Base-by-base conservation (phyloP, 768 basidiomycete species). In the Psilocybe cyanescens region DNA sequence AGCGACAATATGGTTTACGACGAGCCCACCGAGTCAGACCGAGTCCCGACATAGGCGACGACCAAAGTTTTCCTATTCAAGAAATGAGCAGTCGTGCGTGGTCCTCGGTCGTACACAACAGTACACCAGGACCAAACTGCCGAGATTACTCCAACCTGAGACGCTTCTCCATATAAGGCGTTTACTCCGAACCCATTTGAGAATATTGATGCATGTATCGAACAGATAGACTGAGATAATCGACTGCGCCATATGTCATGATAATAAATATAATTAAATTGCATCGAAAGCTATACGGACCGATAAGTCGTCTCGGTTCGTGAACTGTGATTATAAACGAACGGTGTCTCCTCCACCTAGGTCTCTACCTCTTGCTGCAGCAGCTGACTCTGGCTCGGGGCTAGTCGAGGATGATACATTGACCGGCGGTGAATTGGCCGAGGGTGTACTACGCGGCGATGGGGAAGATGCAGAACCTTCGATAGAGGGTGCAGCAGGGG, bases 361-460 rank as follows among this genome's bases (percentile, higher is more conserved):
- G 49, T 70, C 69, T 39, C 69, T 63, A 54, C 69, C 69, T 64
- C 69, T 66, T 1, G 67, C 65, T 17, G 62, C 62, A 5, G 67
- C 64, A 24, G 67, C 62, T 11, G 61, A 31, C 37, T 62, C 60
- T 1, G 53, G 19, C 30, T 65, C 55, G 30, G 60, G 53, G 45
- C n/a, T 58, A 3, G 37, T 57, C 12, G 62, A 47, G 11, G 60
- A n/a, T 16, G 63, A 16, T 28, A 19, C 51, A 19, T 4, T 31
- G 30, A n/a, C 46, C 11, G 57, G 54, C 17, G 57, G 17, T 45
- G 31, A 33, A 46, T 30, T 56, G 8, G 14, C 29, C 14, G 50
- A 39, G 19, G 44, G 52, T 24, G 30, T 47, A 16, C n/a, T 60
- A 30, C 52, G 58, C 28, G 61, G 59, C 16, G 60, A 47, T 33